Evolutionary conservation across 1,139 yeast genomes (phyloP).

Genomic region (Candida neerlandica): DNA sequence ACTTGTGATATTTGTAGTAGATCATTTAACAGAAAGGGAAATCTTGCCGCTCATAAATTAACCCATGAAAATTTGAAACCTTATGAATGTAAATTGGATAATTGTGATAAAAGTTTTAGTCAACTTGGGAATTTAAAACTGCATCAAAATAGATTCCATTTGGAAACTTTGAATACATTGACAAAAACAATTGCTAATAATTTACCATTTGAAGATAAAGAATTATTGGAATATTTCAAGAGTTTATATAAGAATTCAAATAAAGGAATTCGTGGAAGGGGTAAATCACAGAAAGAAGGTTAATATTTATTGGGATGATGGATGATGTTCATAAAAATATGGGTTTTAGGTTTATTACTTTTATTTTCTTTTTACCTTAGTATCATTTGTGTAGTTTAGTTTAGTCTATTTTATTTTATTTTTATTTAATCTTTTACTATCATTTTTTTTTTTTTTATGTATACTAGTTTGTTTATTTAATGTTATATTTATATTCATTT

Average conservation of each 20-base stretch:
- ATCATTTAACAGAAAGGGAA: conserved; percentile 85
- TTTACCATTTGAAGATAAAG: conserved; percentile 65
- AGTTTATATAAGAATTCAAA: conserved; percentile 83
- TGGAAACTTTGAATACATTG: conserved; percentile 64
- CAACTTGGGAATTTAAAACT: conserved; percentile 92
- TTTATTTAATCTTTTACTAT: too few relatives aligned
- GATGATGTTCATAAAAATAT: background rate
- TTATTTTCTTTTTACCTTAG: background rate
- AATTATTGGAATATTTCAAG: conserved; percentile 73
- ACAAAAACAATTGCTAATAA: conserved; percentile 62
- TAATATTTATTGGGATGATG: background rate
- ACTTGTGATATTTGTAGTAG: conserved; percentile 73
- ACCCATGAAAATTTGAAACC: conserved; percentile 84
- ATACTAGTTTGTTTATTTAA: background rate
- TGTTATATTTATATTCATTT: background rate
- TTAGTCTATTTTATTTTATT: too few relatives aligned
- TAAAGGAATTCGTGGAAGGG: conserved; percentile 90
- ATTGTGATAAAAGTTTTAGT: conserved; percentile 83
- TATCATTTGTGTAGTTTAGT: too few relatives aligned
- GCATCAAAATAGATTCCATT: conserved; percentile 89
- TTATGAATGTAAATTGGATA: conserved; percentile 75
- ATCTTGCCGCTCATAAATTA: conserved; percentile 79
- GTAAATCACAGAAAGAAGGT: conserved; percentile 45
- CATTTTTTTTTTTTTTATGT: background rate
- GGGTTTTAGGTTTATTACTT: background rate